Conservation (phyloP, 345 rosid species). For the Camelina hispida region DNA sequence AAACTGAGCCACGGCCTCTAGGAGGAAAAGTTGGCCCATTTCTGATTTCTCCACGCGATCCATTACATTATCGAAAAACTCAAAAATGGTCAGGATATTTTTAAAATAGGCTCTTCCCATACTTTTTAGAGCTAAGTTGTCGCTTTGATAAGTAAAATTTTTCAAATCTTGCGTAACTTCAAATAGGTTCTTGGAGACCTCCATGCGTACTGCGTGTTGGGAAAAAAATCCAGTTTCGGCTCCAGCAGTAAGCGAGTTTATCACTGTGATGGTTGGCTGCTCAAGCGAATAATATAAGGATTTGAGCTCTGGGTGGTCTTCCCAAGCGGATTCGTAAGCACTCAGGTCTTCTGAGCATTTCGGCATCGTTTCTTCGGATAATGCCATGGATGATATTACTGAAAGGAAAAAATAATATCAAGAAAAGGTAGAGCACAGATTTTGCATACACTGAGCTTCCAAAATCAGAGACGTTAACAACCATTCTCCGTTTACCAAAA, state of each 20-base stretch:
- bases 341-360: background rate
- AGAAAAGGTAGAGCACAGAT: background rate
- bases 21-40: background rate
- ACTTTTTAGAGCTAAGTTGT: no score
- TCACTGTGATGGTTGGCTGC: background rate
- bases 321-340: background rate
- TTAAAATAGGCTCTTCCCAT: background rate
- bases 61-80: background rate
- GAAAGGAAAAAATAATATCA: no score
- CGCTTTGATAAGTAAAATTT: background rate
- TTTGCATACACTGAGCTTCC: background rate
- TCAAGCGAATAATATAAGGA: background rate
- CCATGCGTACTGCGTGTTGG: background rate
- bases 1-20: background rate
- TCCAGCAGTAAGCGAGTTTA: background rate
- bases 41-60: background rate
- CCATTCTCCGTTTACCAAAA: no score
- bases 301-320: background rate
- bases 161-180: background rate
- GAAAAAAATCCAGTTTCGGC: background rate
- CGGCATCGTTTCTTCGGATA: background rate
- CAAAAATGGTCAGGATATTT: no score
- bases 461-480: no score
- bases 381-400: background rate
- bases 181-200: background rate